Conservation (phyloP, 2,329 filamentous ascomycete genomes). For the Lasiodiplodia gonubiensis region DNA sequence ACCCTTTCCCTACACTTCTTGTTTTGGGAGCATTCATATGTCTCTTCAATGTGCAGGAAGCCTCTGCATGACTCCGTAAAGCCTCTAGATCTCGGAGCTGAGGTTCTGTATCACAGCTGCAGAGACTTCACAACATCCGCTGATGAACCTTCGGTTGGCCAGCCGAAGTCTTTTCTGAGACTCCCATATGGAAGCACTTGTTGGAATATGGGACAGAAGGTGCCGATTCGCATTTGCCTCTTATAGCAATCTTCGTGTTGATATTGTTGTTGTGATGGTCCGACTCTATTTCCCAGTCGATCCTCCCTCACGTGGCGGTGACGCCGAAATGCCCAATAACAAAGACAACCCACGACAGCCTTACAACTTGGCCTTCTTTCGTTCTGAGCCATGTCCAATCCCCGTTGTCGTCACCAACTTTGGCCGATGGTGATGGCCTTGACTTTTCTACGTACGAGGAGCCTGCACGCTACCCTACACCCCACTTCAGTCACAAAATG, state of each 20-base stretch:
- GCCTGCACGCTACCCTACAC: not conserved
- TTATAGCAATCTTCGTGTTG: not conserved
- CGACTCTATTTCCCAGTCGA: not conserved
- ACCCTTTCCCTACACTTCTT: constrained; percentile 16
- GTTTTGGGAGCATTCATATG: not conserved
- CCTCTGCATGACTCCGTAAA: not conserved
- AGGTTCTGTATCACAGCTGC: not conserved
- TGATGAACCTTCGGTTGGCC: not conserved
- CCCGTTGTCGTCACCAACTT: not conserved
- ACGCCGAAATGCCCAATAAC: not conserved
- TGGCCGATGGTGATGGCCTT: not conserved
- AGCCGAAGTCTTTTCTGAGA: not conserved
- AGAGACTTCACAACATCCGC: constrained; percentile 13
- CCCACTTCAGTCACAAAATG: not conserved
- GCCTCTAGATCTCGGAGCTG: not conserved
- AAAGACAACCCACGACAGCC: not conserved
- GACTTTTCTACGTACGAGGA: not conserved
- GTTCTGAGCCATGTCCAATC: not conserved
- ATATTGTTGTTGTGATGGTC: not conserved
- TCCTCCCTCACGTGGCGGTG: constrained; percentile 1
- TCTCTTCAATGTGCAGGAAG: not conserved
- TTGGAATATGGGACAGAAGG: not conserved
- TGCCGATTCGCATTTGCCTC: not conserved
- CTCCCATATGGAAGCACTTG: not conserved
- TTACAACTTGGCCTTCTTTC: not conserved